Base-by-base conservation (phyloP, 768 basidiomycete species). In the Rhizopogon vinicolor region DNA sequence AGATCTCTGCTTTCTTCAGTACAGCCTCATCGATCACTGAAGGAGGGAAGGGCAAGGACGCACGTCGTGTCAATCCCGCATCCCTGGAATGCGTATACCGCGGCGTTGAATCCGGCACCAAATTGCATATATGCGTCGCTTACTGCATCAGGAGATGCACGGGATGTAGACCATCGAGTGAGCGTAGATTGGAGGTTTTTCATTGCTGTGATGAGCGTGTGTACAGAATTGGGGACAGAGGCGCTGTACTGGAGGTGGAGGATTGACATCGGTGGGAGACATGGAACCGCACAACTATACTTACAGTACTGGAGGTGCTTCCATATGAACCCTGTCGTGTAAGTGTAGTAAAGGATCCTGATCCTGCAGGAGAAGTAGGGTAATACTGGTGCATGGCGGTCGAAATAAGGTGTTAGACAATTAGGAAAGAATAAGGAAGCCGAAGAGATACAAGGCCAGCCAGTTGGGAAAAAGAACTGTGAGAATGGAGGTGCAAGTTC, bases 121-220 rank as follows among this genome's bases (percentile, higher is more conserved):
- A 97, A 81, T 62, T 84, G 81, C 52, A 98, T 90, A 68, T 93
- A 98, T 52, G 90, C 81, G 68, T 96, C 85, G 76, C 89, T 92
- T 63, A 98, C 92, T 64, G 91, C 76, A 13, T 71, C 74, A 52
- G 92, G 87, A 1, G 78, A 71, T 1, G 83, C 83, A 44, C 79
- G 74, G 3, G 77, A 74, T 1, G 71, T 58, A 48, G 85, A 81
- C 93, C 93, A 95, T 56, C 79, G 78, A 28, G 73, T 77, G 44
- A 95, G 78, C 1, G 80, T 71, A 14, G 89, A 84, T 62, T 95
- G 85, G 16, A 98, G 82, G 53, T 82, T 79, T 62, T 88, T 89
- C n/a, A 93, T 95, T 43, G 90, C 85, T 3, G 85, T 78, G 22
- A 98, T 82, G 25, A 98, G 80, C 45, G 71, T 76, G 51, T 78